phyloP scores from a whole-genome alignment of 2,329 filamentous ascomycete species.

The Xylariaceae sp. region DNA sequence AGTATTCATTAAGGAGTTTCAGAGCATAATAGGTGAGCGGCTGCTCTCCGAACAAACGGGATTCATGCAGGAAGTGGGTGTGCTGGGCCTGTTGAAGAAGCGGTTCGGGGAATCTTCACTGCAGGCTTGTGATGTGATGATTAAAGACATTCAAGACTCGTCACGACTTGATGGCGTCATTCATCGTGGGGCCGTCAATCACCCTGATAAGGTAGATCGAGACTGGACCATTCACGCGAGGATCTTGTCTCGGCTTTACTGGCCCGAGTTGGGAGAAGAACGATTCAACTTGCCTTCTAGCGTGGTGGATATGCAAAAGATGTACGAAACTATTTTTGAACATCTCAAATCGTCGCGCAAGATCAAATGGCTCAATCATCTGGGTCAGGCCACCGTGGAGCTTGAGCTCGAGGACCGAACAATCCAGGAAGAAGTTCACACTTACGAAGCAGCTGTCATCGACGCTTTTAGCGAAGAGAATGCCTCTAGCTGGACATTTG shows the following conservation, averaged over 20 bases:
- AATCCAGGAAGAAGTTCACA: slow-evolving; percentile 71
- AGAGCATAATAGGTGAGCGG: slow-evolving; percentile 83
- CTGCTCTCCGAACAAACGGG: slow-evolving; percentile 67
- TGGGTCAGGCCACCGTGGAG: slow-evolving; percentile 79
- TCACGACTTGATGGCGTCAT: slow-evolving; percentile 71
- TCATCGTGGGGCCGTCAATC: slow-evolving; percentile 45
- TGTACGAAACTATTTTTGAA: slow-evolving; percentile 77
- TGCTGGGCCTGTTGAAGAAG: slow-evolving; percentile 84
- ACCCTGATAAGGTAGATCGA: slow-evolving; percentile 29
- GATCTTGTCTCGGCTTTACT: slow-evolving; percentile 90
- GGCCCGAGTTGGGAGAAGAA: slow-evolving; percentile 79
- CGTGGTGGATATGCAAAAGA: slow-evolving; percentile 63
- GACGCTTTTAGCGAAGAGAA: slow-evolving; percentile 65
- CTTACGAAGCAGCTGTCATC: slow-evolving; percentile 87
- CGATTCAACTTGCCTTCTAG: slow-evolving; percentile 65
- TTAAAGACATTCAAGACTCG: slow-evolving; percentile 88
- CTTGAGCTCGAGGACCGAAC: slow-evolving; percentile 82
- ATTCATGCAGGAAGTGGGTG: slow-evolving; percentile 79
- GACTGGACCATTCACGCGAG: slow-evolving; percentile 68
- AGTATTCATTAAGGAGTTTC: slow-evolving; percentile 91
- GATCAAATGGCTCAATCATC: slow-evolving; percentile 82
- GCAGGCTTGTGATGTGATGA: slow-evolving; percentile 96
- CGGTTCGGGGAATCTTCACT: slow-evolving; percentile 84
- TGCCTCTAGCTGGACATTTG: slow-evolving; percentile 48
- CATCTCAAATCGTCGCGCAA: slow-evolving; percentile 80